Percentiles rank a stretch among this genome's conserved stretches.
These are phyloP conservation scores for Blepharisma japonicum DNA, from an alignment of 73 alveolate genomes.

Conservation along the genomic window DNA sequence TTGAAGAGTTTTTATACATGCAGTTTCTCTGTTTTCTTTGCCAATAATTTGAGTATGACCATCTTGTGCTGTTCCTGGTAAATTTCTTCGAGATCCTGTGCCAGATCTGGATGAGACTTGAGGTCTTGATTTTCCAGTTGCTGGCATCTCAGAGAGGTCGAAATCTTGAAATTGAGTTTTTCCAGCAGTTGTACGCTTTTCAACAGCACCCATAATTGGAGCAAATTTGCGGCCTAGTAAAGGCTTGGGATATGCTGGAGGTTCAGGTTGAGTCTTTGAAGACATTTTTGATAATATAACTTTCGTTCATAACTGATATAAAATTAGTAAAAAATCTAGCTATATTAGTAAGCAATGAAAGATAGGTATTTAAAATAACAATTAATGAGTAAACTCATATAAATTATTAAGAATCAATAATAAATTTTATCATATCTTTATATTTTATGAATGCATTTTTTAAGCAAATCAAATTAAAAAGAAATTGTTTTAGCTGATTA, in stretches of 20 bases:
- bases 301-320: too few relatives aligned
- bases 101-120: constrained; percentile 12
- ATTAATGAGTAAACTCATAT: too few relatives aligned
- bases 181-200: neutral
- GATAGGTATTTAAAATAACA: too few relatives aligned
- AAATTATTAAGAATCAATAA: too few relatives aligned
- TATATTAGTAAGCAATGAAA: too few relatives aligned
- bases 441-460: too few relatives aligned
- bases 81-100: neutral
- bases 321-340: too few relatives aligned
- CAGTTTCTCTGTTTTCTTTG: constrained; percentile 10
- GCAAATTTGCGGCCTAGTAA: constrained; percentile 8
- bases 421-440: too few relatives aligned
- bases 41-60: neutral
- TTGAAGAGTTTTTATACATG: constrained; percentile 30
- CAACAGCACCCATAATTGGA: constrained; percentile 19
- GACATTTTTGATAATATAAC: too few relatives aligned
- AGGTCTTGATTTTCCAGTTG: constrained; percentile 17
- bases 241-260: neutral
- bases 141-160: neutral
- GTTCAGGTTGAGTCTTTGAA: too few relatives aligned
- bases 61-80: neutral
- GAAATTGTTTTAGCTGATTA: too few relatives aligned
- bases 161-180: neutral
- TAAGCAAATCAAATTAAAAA: too few relatives aligned